Base-by-base conservation (phyloP, 768 basidiomycete genomes). In the Podaxis pistillaris region DNA sequence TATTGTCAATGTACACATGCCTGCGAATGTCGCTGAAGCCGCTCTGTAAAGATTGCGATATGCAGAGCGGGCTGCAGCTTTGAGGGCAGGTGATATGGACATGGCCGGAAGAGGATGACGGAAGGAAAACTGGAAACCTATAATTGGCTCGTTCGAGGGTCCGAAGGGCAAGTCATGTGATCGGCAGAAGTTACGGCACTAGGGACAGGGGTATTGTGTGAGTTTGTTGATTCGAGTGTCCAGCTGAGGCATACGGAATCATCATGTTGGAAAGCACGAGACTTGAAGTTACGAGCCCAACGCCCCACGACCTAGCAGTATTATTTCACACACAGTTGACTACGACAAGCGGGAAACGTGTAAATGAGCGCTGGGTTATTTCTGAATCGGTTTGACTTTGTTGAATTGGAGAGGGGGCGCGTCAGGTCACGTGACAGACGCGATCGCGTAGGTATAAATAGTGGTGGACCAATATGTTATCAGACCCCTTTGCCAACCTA, bases 31-130 rank as follows among this genome's bases (percentile, higher is more conserved):
- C 11, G 75, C 69, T 5, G 83, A 72, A 1, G 90, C 84, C 0
- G 90, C 87, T 46, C 91, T 81, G 66, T 86, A 84, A 3, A 93
- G 75, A 67, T 84, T 78, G 37, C 92, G 83, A 69, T 94, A 94
- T 15, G 89, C 89, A 36, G 91, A 81, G 52, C 91, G 85, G 19
- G 88, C 89, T 9, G 85, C 81, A 36, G 88, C 86, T 69, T 76
- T 81, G 44, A 93, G 80, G 15, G 77, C 71, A 2, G 80, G 75
- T n/a, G 86, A 72, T 56, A 88, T 76, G 37, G 85, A 75, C 86
- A 88, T 87, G 71, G 58, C 52, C 6, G 57, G 64, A 53, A 38
- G 38, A 58, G 64, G 68, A 60, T 56, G 58, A 55, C 53, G 52
- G 50, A 40, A n/a, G 24, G 63, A 68, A 70, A 69, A 68, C 65